phyloP scores from a whole-genome alignment of 805 yeast species.

The Millerago galiae region DNA sequence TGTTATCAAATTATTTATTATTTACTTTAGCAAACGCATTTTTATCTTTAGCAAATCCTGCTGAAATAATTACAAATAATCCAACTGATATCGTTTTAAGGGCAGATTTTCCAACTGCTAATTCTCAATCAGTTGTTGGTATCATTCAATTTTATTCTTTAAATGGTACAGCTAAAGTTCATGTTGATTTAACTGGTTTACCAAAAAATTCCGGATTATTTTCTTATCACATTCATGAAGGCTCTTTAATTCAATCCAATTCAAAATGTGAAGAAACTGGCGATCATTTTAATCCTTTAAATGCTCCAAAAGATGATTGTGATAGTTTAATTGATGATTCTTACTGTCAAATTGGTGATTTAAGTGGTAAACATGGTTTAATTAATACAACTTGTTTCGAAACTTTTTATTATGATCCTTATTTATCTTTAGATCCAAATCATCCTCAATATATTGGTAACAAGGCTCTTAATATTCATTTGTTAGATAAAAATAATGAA shows the following conservation, averaged over 20 bases:
- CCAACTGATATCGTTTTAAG: constrained; percentile 24
- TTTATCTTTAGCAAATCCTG: constrained; percentile 6
- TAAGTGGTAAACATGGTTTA: constrained; percentile 72
- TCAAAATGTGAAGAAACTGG: constrained; percentile 52
- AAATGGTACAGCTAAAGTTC: constrained; percentile 57
- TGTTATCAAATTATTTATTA: constrained; percentile 10
- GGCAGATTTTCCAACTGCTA: constrained; percentile 26
- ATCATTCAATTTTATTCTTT: constrained; percentile 52
- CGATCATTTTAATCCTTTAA: constrained; percentile 57
- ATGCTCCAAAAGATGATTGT: constrained; percentile 44
- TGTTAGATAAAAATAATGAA: constrained; percentile 37
- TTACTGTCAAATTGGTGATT: constrained; percentile 65
- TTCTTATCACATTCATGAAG: constrained; percentile 60
- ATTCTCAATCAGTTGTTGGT: constrained; percentile 37
- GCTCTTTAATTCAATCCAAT: constrained; percentile 38
- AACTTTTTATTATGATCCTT: constrained; percentile 56
- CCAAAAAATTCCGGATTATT: constrained; percentile 66
- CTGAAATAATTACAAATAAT: constrained; percentile 12
- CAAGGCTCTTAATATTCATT: constrained; percentile 50
- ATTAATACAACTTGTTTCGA: constrained; percentile 67
- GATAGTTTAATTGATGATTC: constrained; percentile 45
- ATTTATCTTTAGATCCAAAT: constrained; percentile 50
- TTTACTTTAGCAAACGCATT: constrained; percentile 10
- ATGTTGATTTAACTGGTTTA: constrained; percentile 63
- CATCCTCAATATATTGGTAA: constrained; percentile 57